A percentile compares a stretch with the other conserved stretches of the same genome.
Evolutionary conservation across 2,329 filamentous ascomycete species (phyloP).

Genomic region (Trichoderma citrinoviride): DNA sequence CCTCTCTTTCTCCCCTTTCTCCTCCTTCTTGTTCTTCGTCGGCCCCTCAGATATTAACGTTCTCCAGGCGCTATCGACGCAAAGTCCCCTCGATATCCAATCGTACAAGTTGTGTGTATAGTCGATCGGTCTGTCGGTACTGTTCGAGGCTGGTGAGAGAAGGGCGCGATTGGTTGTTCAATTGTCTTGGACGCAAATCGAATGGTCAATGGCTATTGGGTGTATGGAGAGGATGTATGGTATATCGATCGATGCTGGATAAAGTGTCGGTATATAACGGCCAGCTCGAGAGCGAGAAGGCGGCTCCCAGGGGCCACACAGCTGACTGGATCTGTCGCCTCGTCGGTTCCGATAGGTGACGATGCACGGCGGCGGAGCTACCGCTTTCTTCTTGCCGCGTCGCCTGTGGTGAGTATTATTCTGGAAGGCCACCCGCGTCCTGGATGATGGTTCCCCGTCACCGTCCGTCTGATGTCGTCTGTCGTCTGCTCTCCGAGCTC

Average conservation of each 20-base stretch:
- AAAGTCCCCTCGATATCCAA: background rate
- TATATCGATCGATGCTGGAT: background rate
- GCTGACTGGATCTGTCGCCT: constrained; percentile 14
- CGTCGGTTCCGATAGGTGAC: constrained; percentile 12
- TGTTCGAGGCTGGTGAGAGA: background rate
- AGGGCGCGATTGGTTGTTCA: background rate
- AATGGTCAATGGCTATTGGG: background rate
- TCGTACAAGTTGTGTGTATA: background rate
- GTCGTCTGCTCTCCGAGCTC: background rate
- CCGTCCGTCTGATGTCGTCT: background rate
- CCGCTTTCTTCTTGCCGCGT: background rate
- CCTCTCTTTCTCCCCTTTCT: background rate
- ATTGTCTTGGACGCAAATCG: background rate
- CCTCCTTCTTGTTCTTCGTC: background rate
- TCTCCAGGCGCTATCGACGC: background rate
- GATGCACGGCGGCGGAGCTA: constrained; percentile 9
- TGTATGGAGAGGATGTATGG: background rate
- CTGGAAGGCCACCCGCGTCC: background rate
- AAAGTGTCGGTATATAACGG: constrained; percentile 12
- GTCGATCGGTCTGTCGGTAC: background rate
- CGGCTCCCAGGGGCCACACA: constrained; percentile 6
- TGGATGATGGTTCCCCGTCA: background rate
- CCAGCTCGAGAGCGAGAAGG: background rate
- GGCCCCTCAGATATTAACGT: background rate
- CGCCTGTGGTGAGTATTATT: background rate